Evolutionary conservation across 306 rosid genomes (phyloP).

Genomic region (Fragaria ananassa): DNA sequence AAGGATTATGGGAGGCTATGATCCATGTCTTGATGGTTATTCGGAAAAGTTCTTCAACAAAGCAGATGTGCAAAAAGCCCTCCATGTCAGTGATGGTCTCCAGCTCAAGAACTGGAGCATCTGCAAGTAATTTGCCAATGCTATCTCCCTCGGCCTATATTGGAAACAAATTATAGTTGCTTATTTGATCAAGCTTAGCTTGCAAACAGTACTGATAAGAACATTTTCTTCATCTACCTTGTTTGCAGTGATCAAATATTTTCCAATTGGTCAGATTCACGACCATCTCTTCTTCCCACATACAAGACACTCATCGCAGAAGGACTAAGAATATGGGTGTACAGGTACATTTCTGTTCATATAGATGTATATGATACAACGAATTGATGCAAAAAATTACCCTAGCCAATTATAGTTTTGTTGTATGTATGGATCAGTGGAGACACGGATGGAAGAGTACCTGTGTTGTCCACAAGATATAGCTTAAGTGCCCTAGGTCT

Average conservation of each 20-base stretch:
- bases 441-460: constrained; percentile 94
- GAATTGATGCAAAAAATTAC: neutral
- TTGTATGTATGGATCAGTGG: constrained; percentile 47
- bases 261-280: constrained; percentile 50
- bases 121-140: constrained; percentile 61
- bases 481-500: constrained; percentile 57
- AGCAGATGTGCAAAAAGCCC: constrained; percentile 76
- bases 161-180: neutral
- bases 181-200: neutral
- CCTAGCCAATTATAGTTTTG: neutral
- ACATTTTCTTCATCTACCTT: constrained; percentile 2
- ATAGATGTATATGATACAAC: neutral
- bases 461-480: constrained; percentile 79
- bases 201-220: neutral
- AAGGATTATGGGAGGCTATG: constrained; percentile 88
- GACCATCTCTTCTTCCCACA: constrained; percentile 66
- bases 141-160: neutral
- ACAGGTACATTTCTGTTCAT: constrained; percentile 45
- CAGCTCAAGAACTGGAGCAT: constrained; percentile 72
- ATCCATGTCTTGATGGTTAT: constrained; percentile 75
- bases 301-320: constrained; percentile 75
- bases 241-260: constrained; percentile 46
- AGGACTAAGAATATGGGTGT: constrained; percentile 81
- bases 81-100: constrained; percentile 66
- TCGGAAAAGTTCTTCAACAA: constrained; percentile 56